Base-by-base conservation (phyloP, 2,329 filamentous ascomycete genomes). In the Neopestalotiopsis sp. region DNA sequence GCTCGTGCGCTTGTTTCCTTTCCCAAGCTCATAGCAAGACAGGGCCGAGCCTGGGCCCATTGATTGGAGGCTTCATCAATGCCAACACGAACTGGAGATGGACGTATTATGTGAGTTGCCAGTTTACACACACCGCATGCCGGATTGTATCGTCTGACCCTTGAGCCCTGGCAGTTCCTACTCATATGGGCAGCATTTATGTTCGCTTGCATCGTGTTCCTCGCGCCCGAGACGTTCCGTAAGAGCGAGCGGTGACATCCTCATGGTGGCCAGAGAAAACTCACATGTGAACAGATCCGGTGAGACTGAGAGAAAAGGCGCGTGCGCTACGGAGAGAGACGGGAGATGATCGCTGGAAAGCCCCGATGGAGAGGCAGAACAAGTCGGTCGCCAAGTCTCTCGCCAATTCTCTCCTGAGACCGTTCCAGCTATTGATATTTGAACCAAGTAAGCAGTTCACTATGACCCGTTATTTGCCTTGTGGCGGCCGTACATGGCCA, bases 191-290 rank as follows among this genome's bases (percentile, higher is more conserved):
- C 90, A 1, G 88, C 85, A n/a, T 80, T 84, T 7, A 81, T 94
- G 74, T 84, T 94, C 64, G 77, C 85, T 12, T 82, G 89, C 69
- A 90, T 97, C 66, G 77, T 90, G 42, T 77, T 94, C 42, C 84
- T 94, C 58, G 94, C 97, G 2, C 95, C 94, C 4, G 94, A 98
- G 82, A 98, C 94, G 1, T 97, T 96, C 78, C 93, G 85, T 88
- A 74, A 75, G 84, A 82, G 3, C 42, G 86, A 38, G 71, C 87
- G 87, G 28, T 87, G 81, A 69, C 57, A 32, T 66, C 61, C 20
- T 61, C 52, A 14, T 1, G 38, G 30, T 28, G 10, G 57, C n/a
- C 17, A 30, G 57, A n/a, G 28, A 13, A n/a, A 57, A 28, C 20
- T 10, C 61, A 58, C 32, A 7, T 38, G 45, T n/a, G 17, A 34